Evolutionary conservation across 164 flowering plant species (phyloP), one percentile per base, ranked within the genome.

Genomic region (Kalanchoe fedtschenkoi): DNA sequence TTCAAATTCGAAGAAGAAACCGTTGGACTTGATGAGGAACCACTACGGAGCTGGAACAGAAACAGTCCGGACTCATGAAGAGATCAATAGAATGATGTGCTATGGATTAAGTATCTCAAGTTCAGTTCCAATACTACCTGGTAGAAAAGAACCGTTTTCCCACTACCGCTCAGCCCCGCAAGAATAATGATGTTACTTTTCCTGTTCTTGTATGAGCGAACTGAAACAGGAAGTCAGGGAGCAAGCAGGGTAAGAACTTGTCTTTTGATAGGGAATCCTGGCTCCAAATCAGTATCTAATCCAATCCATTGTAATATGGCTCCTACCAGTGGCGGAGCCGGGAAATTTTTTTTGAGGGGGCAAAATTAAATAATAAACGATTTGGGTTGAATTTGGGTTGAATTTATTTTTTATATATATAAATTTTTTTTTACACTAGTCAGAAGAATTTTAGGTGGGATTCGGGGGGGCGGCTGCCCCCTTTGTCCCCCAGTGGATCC

Each of bases 1-100:
- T 84, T 82, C 60, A 83, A 78, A 34, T 79, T 84, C 82, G 78
- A 77, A 34, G 87, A 84, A 37, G 83, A 79, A 35, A 77, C 87
- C 33, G 85, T 80, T 60, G 83, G 85, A 54, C 66, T 80, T 74
- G 81, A 85, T 9, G 82, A 66, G 57, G 83, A 76, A 63, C 87
- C 89, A 76, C 82, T 85, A 68, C 82, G 82, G 72, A 84, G 83
- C 89, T 84, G 68, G 65, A 65, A 69, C 9, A 65, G 17, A 15
- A 41, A 64, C 14, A 32, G n/a, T 7, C 8, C 2, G 34, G 58
- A 29, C 34, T 55, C 17, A 15, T 15, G 4, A 30, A 32, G 22
- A 57, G 16, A 32, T 35, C 16, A 29, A 56, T 14, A 7, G 13
- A 3, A 33, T 57, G 14, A n/a, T n/a, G n/a, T n/a, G n/a, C n/a